Evolutionary conservation across 352 stramenopile species (phyloP).

Genomic region (Phytophthora niederhauseri): DNA sequence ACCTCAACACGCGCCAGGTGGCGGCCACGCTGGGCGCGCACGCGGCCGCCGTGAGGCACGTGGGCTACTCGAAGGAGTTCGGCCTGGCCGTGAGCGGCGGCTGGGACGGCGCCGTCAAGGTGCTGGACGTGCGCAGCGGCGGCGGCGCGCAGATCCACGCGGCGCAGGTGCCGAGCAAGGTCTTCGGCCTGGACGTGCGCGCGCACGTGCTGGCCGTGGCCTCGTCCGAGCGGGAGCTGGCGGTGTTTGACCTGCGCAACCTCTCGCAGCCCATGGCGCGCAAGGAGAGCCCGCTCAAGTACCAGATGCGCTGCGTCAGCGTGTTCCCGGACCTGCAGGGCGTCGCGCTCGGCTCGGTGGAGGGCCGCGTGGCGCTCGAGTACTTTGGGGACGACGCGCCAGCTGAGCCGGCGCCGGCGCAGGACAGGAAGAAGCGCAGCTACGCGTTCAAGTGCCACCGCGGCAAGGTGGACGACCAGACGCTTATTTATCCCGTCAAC

Average conservation of each 20-base stretch:
- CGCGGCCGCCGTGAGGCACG: constrained; percentile 52
- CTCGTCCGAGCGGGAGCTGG: constrained; percentile 60
- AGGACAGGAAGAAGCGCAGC: constrained; percentile 63
- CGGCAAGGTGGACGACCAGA: constrained; percentile 81
- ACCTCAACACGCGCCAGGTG: constrained; percentile 51
- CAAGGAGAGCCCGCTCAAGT: constrained; percentile 88
- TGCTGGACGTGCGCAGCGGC: constrained; percentile 74
- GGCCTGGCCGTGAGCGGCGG: constrained; percentile 63
- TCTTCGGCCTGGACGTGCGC: constrained; percentile 70
- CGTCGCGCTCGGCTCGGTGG: constrained; percentile 95
- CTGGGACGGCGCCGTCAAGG: constrained; percentile 69
- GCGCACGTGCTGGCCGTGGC: constrained; percentile 65
- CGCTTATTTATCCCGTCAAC: constrained; percentile 96
- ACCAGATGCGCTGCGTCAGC: constrained; percentile 91
- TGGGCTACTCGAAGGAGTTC: constrained; percentile 65
- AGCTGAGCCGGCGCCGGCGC: not conserved
- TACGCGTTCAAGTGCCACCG: constrained; percentile 99
- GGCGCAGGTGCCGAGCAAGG: constrained; percentile 51
- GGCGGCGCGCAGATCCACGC: constrained; percentile 56
- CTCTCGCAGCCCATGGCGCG: constrained; percentile 61
- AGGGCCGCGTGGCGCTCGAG: constrained; percentile 97
- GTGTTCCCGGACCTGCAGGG: constrained; percentile 75
- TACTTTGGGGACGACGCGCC: constrained; percentile 83
- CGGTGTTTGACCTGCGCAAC: constrained; percentile 88
- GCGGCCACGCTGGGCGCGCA: constrained; percentile 47